Conservation (phyloP, 148 eudicot genomes). For the Fagopyrum esculentum region DNA sequence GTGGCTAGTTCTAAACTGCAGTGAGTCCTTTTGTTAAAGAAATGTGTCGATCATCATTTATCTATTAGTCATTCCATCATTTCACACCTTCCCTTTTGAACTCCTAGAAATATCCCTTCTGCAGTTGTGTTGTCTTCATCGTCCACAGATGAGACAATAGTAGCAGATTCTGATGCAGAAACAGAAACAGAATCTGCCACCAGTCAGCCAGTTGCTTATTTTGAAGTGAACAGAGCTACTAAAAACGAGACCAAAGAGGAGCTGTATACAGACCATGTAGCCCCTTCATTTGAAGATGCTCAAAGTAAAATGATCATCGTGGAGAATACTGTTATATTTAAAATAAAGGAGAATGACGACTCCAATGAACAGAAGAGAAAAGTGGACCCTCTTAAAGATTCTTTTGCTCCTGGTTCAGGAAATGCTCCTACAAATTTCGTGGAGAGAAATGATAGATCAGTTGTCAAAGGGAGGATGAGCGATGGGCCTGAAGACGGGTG, state of each 20-base stretch:
- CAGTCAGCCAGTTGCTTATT: conserved; percentile 22
- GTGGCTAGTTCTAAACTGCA: neutral
- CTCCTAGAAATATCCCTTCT: conserved; percentile 1
- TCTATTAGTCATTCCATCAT: neutral
- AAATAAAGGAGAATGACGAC: conserved; percentile 15
- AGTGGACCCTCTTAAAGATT: conserved; percentile 14
- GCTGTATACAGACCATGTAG: conserved; percentile 3
- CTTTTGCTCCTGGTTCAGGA: conserved; percentile 20
- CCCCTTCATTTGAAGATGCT: conserved; percentile 15
- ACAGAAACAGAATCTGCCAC: conserved; percentile 78
- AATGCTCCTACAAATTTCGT: conserved; percentile 22
- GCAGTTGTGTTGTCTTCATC: conserved; percentile 83
- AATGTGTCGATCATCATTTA: neutral
- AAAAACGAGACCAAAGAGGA: conserved; percentile 22
- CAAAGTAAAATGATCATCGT: conserved; percentile 14
- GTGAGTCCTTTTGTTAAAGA: neutral
- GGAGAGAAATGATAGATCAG: conserved; percentile 23
- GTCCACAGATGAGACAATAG: conserved; percentile 96
- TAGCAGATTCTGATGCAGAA: conserved; percentile 94
- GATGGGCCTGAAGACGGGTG: conserved; percentile 49
- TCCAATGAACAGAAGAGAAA: conserved; percentile 19
- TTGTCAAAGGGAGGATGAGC: conserved; percentile 23
- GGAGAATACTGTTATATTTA: conserved; percentile 9
- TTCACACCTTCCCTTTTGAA: neutral
- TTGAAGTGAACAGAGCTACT: conserved; percentile 16